Base-by-base conservation (phyloP, 176 grass and related monocot species). In the Guadua angustifolia region DNA sequence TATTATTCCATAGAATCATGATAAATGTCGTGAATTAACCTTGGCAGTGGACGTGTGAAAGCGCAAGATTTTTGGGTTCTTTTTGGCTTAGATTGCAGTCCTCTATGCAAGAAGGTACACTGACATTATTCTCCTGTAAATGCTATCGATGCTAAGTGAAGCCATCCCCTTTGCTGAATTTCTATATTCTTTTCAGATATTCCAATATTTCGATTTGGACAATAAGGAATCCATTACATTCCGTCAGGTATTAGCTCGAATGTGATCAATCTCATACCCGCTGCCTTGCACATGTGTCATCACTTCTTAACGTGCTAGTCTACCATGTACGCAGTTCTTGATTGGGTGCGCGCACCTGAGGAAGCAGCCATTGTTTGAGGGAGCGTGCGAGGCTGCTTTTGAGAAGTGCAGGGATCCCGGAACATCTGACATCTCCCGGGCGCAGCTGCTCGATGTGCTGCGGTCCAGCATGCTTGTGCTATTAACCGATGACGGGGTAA, bases 181-280 rank as follows among this genome's bases (percentile, higher is more conserved):
- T 40, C 3, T 43, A 1, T 51, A 25, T 70, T 47, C 70, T 24
- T 82, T 81, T 70, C 91, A 99, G 96, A 91, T 95, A 94, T 99
- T 99, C 87, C 87, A 80, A 26, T 92, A 92, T 84, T 95, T 99
- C 0, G 91, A 99, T 83, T 69, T 80, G 63, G 86, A 89, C 77
- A 87, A 75, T 7, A 90, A 84, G 87, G 89, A 85, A 12, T 92
- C 89, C 4, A 89, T 99, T 78, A 94, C 93, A 32, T 99, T 99
- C 83, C 96, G 93, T 83, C 93, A 99, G 96, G 96, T 99, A 95
- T 32, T 1, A 0, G 53, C 6, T 60, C 69, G 5, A 49, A 32
- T 10, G 5, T 5, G 0, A 44, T 22, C 13, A 15, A 77, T 62
- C 7, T 74, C 16, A 13, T 29, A 16, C 15, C 46, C 35, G 3